Base-by-base conservation (phyloP, 495 filamentous ascomycete species). In the Tetracladium setigerum region DNA sequence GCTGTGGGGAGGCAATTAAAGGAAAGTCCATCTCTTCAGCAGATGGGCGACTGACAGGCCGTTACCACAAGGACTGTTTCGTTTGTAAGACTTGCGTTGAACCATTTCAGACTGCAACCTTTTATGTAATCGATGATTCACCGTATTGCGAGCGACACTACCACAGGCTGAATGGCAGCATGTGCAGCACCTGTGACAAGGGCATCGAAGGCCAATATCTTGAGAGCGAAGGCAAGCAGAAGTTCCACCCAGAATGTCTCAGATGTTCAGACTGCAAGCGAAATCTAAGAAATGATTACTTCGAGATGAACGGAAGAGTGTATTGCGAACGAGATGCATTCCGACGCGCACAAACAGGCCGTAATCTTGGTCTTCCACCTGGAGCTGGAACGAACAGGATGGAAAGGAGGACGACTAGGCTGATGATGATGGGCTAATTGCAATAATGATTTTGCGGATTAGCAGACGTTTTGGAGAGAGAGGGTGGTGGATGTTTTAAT, bases 151-250 rank as follows among this genome's bases (percentile, higher is more conserved):
- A 86, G 30, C 82, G 82, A 30, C 89, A 98, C 64, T 98, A 98
- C 60, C 92, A 98, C 65, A 76, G 86, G 61, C 76, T 90, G 32
- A 98, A 98, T 59, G 79, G 81, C 34, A 91, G 86, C 16, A 62
- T 95, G 0, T 98, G 92, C 60, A 73, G 74, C 1, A 75, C 73
- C 32, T 98, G 92, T 60, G 77, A 86, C 56, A 65, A 64, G 13
- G 92, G 92, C 10, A 97, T 98, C 56, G 92, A 98, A 59, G 92
- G 92, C 2, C 80, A 91, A 52, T 98, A 94, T 58, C 75, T 97
- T n/a, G 89, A 95, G 58, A 95, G 89, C 11, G 81, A 84, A 35
- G 66, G 74, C 36, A 65, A 76, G 37, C 77, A 76, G 44, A 95
- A 95, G 59, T 94, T 91, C 65, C 92, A 98, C 64, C 80, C 87